Evolutionary conservation across 257 asterid genomes (phyloP).

Genomic region (Fraxinus cuspidata): DNA sequence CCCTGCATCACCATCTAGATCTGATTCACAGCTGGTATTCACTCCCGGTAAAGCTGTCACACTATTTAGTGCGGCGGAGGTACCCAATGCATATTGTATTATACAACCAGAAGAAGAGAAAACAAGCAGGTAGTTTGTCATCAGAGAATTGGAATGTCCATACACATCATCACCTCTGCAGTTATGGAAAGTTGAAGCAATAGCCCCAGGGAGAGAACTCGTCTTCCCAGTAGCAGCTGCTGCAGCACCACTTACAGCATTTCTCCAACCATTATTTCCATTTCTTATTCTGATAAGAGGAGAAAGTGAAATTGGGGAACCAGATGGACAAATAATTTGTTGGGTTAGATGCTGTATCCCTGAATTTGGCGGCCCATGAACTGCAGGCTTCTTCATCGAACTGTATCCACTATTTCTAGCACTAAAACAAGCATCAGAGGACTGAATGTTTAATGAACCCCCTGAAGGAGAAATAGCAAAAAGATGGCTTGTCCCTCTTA

Average conservation of each 20-base stretch:
- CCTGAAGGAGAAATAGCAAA: constrained; percentile 75
- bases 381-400: constrained; percentile 34
- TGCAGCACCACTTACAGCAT: constrained; percentile 77
- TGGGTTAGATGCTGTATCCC: constrained; percentile 53
- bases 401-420: constrained; percentile 35
- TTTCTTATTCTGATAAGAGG: constrained; percentile 70
- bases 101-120: constrained; percentile 81
- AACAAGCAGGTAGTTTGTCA: constrained; percentile 62
- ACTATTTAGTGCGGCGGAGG: constrained; percentile 54
- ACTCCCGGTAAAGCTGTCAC: constrained; percentile 34
- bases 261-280: constrained; percentile 66
- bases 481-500: constrained; percentile 90
- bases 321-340: constrained; percentile 48
- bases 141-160: constrained; percentile 40
- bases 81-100: constrained; percentile 63
- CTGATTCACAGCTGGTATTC: constrained; percentile 40
- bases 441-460: constrained; percentile 32
- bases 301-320: constrained; percentile 46
- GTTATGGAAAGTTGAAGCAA: constrained; percentile 70
- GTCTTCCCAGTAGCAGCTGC: constrained; percentile 75
- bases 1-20: constrained; percentile 46
- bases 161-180: constrained; percentile 40
- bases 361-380: constrained; percentile 38
- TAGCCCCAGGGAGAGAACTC: constrained; percentile 53
- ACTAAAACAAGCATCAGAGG: constrained; percentile 36